Evolutionary conservation across 257 asterid species (phyloP), one percentile per base, ranked within the genome.

Genomic region (Jaltomata sinuosa): DNA sequence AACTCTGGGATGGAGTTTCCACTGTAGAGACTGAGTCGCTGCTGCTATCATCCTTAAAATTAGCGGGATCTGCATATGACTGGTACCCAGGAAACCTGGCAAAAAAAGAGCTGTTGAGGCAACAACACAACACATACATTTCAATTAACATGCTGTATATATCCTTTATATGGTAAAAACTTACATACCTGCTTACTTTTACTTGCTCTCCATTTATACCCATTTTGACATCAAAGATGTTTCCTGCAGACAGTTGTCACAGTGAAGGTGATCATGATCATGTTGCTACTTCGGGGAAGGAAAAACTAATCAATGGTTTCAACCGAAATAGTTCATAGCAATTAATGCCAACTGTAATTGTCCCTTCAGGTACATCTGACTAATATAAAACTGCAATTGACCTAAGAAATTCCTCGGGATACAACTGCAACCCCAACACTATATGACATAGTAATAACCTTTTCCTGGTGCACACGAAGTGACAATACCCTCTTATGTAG

Each of bases 201-300:
- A 91, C 90, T 80, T 93, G 90, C 86, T 93, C 92, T 12, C 97
- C 97, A 57, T 94, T 95, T 31, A 89, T 91, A 59, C 89, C 92
- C 97, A 92, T 93, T 90, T 90, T 94, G 84, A 93, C 97, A 47
- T 94, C 98, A 67, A 90, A 93, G 84, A 94, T 92, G 62, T 94
- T 94, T 86, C 97, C 96, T 93, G 91, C 83, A 85, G 49, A 84
- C 79, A 89, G 36, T 65, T 45, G 87, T 45, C 61, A 64, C 61
- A 64, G 79, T n/a, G 69, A 68, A 68, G 53, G 59, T 36, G 9
- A 62, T 83, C 16, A 49, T 84, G 65, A 47, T 81, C 12, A 81
- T 55, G 47, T 45, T 74, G 40, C 42, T 47, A 47, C 18, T 27
- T 25, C 0, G 1, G 16, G 62, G 25, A 77, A 49, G 45, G 5